A percentile compares a stretch with the other conserved stretches of the same genome.
phyloP scores from a whole-genome alignment of 371 early-diverging fungal genomes.

The Mucor saturninus region DNA sequence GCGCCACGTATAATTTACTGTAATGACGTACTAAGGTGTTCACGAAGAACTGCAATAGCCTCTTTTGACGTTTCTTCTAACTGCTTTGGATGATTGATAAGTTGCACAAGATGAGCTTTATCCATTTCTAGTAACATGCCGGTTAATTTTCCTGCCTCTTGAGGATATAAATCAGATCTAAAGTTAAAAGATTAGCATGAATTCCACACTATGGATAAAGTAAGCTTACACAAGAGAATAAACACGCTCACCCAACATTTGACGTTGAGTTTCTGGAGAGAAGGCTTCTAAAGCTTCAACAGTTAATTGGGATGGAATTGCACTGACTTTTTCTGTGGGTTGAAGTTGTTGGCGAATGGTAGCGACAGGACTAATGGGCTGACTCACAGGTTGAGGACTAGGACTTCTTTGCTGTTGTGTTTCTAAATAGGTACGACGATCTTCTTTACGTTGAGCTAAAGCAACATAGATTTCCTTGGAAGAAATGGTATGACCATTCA shows the following conservation, averaged over 20 bases:
- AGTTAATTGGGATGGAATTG: constrained; percentile 11
- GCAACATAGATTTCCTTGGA: constrained; percentile 96
- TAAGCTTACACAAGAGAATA: constrained; percentile 73
- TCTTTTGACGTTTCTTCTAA: constrained; percentile 53
- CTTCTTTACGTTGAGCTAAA: constrained; percentile 96
- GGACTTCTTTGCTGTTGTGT: constrained; percentile 56
- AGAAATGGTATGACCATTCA: constrained; percentile 85
- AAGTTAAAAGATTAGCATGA: background rate
- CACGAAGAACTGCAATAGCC: constrained; percentile 32
- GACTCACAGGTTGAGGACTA: constrained; percentile 5
- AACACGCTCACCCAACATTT: constrained; percentile 92
- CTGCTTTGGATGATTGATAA: constrained; percentile 78
- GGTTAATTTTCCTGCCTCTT: constrained; percentile 93
- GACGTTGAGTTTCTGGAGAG: constrained; percentile 85
- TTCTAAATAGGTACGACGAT: constrained; percentile 86
- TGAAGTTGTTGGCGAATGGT: constrained; percentile 6
- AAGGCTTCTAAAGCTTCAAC: constrained; percentile 73
- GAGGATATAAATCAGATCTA: constrained; percentile 59
- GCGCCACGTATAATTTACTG: background rate
- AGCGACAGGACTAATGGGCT: constrained; percentile 2
- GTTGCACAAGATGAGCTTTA: constrained; percentile 81
- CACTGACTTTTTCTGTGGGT: background rate
- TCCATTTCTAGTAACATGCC: constrained; percentile 98
- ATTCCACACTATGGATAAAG: too few species aligned
- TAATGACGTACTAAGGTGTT: constrained; percentile 19